Conservation (phyloP, 768 basidiomycete genomes). For the Suillus variegatus region DNA sequence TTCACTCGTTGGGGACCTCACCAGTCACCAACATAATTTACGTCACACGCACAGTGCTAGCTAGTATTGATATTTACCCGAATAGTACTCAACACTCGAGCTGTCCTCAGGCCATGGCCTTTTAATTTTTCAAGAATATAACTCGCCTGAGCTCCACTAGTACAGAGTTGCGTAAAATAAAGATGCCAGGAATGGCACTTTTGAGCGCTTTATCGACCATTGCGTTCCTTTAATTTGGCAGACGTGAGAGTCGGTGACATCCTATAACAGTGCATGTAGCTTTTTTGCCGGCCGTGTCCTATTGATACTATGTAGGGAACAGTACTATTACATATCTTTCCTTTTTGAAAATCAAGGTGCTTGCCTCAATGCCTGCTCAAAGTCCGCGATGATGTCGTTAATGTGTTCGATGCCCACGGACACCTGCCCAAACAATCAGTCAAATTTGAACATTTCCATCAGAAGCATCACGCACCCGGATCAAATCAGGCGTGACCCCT, state of each 20-base stretch:
- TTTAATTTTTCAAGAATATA: neutral
- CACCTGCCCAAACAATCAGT: conserved; percentile 26
- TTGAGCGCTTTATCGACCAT: neutral
- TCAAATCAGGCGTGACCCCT: conserved; percentile 57
- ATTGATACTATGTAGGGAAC: neutral
- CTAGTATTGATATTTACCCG: neutral
- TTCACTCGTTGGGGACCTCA: conserved; percentile 4
- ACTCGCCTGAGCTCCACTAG: neutral
- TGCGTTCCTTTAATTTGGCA: neutral
- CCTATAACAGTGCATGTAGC: neutral
- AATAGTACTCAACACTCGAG: neutral
- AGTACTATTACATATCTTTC: neutral
- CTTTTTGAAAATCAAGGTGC: conserved; percentile 13
- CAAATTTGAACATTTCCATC: neutral
- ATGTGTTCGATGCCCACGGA: conserved; percentile 48
- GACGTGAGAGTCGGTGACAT: neutral
- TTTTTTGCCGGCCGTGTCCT: neutral
- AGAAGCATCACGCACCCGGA: conserved; percentile 43
- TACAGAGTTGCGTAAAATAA: neutral
- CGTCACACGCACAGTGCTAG: neutral
- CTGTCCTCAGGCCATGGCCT: neutral
- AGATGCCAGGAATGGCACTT: neutral
- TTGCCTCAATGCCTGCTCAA: conserved; percentile 39
- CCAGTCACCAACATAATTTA: conserved; percentile 2
- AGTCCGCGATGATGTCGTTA: conserved; percentile 49